Conservation (phyloP, 108 stramenopile species). For the Cyclotella choctawhatcheeana region DNA sequence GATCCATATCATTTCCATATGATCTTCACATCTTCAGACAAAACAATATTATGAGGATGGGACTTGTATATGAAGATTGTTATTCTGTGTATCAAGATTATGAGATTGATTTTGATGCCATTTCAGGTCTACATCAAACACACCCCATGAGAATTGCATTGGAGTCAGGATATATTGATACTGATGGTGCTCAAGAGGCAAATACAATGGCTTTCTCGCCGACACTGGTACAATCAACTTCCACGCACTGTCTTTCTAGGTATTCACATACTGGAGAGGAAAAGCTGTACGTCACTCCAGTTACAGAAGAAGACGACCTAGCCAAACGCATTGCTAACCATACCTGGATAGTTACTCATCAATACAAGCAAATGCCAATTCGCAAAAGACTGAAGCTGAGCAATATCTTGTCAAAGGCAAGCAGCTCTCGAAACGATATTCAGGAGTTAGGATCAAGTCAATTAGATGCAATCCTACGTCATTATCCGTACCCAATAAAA, state of each 20-base stretch:
- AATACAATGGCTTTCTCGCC: background rate
- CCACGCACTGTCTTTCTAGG: background rate
- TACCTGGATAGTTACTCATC: slow-evolving; percentile 2
- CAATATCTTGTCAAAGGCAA: background rate
- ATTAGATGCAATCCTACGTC: background rate
- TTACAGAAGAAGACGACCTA: background rate
- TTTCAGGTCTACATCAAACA: background rate
- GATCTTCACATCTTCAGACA: slow-evolving; percentile 8
- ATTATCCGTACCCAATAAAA: slow-evolving; percentile 9
- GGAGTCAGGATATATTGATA: background rate
- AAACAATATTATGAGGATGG: background rate
- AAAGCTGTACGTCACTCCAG: background rate
- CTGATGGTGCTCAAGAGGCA: background rate
- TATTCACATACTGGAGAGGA: background rate
- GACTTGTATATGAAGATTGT: slow-evolving; percentile 11
- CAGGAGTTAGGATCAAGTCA: background rate
- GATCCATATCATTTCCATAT: slow-evolving; percentile 4
- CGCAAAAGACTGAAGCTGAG: background rate
- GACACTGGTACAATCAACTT: background rate
- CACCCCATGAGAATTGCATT: background rate
- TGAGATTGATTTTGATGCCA: background rate
- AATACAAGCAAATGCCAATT: background rate
- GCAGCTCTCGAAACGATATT: background rate
- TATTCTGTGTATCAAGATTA: slow-evolving; percentile 2
- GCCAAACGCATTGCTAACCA: background rate